Conservation (phyloP, 192 early-diverging fungal species). For the Linnemannia exigua region DNA sequence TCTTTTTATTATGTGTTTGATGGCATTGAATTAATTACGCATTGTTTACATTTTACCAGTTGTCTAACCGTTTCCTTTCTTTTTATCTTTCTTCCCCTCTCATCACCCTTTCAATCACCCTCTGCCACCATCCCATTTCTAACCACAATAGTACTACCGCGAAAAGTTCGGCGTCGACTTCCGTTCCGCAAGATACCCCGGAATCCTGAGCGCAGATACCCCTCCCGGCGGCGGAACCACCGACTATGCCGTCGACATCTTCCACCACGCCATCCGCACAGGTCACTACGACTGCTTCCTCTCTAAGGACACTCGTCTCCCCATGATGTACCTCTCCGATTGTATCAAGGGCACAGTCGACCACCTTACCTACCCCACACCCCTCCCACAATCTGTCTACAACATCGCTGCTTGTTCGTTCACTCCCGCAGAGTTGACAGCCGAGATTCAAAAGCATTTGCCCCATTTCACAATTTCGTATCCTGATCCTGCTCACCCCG, state of each 20-base stretch:
- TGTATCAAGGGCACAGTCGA: constrained; percentile 76
- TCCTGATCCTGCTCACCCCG: constrained; percentile 54
- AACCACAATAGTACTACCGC: constrained; percentile 63
- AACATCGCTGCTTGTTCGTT: constrained; percentile 75
- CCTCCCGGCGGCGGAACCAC: constrained; percentile 78
- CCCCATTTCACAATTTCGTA: constrained; percentile 71
- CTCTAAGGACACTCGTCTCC: constrained; percentile 66
- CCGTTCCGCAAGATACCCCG: constrained; percentile 74
- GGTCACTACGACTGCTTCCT: constrained; percentile 74
- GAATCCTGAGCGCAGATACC: constrained; percentile 76
- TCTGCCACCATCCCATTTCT: too few relatives aligned
- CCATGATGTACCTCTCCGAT: constrained; percentile 79
- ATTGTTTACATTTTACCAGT: not conserved
- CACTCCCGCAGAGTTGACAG: constrained; percentile 67
- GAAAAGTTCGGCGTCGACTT: constrained; percentile 77
- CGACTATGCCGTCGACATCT: constrained; percentile 79
- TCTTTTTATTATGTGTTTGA: not conserved
- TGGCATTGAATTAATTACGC: not conserved
- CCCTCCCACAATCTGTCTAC: constrained; percentile 71
- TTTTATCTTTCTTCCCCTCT: not conserved
- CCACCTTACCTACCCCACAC: constrained; percentile 65
- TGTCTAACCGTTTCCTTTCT: not conserved
- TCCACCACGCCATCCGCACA: constrained; percentile 72
- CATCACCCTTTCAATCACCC: not conserved
- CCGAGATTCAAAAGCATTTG: constrained; percentile 67